phyloP scores from a whole-genome alignment of 345 rosid species.

The Fremontodendron californicum region DNA sequence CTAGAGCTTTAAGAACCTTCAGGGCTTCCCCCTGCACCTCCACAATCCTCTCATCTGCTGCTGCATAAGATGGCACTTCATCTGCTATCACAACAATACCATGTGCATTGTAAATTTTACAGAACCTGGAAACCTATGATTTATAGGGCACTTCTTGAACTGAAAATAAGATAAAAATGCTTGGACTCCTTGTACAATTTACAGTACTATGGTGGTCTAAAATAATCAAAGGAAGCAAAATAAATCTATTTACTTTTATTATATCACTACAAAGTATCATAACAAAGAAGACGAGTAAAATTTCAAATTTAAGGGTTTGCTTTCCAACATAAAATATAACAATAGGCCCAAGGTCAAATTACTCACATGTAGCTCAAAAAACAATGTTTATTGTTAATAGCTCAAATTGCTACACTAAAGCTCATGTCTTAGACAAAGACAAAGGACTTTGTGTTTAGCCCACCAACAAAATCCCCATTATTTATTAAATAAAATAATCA shows the following conservation, averaged over 20 bases:
- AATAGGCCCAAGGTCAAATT: not conserved
- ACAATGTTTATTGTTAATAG: not conserved
- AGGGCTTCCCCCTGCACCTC: conserved; percentile 67
- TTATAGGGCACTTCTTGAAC: not conserved
- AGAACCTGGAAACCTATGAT: not conserved
- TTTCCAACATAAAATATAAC: not conserved
- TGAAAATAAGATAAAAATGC: not conserved
- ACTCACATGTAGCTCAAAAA: not conserved
- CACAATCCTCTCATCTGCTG: conserved; percentile 63
- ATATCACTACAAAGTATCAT: not conserved
- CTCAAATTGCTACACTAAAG: not conserved
- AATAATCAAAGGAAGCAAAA: not conserved
- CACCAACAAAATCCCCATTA: not conserved
- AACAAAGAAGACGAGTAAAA: not conserved
- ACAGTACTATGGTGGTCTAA: not conserved
- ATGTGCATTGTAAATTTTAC: not conserved
- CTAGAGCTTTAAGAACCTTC: conserved; percentile 64
- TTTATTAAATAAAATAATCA: not conserved
- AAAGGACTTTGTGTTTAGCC: not conserved
- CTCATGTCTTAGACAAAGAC: not conserved
- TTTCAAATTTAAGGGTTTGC: not conserved
- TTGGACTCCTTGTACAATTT: not conserved
- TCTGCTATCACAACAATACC: conserved; percentile 39
- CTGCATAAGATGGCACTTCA: conserved; percentile 53
- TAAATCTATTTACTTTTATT: not conserved